These are phyloP conservation scores for Przewalskia tangutica DNA, from an alignment of 257 asterid species.

Conservation along the genomic window DNA sequence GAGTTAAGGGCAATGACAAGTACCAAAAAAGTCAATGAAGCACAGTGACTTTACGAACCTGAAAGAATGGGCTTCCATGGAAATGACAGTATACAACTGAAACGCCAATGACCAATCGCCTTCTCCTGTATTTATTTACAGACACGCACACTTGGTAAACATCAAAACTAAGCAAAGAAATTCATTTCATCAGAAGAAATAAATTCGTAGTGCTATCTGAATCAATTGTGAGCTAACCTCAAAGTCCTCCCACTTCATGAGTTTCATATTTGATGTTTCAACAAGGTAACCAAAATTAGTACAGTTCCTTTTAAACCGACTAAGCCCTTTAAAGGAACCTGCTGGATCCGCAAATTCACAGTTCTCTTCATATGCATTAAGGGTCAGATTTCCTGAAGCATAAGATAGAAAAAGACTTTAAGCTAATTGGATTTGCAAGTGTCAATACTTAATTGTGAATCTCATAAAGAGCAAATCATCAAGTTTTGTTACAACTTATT, in stretches of 20 bases:
- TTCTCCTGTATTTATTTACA: constrained; percentile 46
- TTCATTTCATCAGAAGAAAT: neutral
- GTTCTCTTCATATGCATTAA: constrained; percentile 74
- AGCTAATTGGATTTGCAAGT: neutral
- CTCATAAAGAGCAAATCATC: neutral
- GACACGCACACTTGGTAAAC: neutral
- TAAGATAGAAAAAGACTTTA: neutral
- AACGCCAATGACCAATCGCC: constrained; percentile 94
- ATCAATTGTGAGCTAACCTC: constrained; percentile 29
- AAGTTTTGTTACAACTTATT: neutral
- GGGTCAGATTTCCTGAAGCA: constrained; percentile 55
- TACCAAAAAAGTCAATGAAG: no score
- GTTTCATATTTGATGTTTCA: constrained; percentile 67
- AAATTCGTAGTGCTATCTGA: neutral
- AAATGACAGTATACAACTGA: constrained; percentile 72
- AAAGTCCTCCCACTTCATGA: constrained; percentile 88
- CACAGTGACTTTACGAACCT: constrained; percentile 27
- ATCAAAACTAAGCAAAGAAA: neutral
- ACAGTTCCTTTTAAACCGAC: constrained; percentile 78
- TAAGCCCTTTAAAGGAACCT: constrained; percentile 74
- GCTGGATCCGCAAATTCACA: constrained; percentile 99
- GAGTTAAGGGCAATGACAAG: neutral
- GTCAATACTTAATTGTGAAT: neutral
- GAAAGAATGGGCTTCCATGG: constrained; percentile 99
- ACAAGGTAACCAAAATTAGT: constrained; percentile 90